phyloP scores from a whole-genome alignment of 352 stramenopile species.

The Phytophthora kernoviae region DNA sequence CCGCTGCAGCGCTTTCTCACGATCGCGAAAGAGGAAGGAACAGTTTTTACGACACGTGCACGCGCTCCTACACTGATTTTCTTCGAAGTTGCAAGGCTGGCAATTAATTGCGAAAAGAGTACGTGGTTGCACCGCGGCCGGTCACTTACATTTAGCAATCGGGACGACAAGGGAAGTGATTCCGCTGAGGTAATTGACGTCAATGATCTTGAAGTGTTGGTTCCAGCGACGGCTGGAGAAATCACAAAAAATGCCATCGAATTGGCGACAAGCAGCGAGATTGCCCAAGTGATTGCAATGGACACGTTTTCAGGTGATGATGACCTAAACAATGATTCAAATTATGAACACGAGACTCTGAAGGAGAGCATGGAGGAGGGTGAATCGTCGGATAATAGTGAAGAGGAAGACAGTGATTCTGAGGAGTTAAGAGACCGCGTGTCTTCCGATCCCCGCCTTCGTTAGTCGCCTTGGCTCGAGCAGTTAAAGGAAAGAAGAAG shows the following conservation, averaged over 20 bases:
- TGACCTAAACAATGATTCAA: slow-evolving; percentile 28
- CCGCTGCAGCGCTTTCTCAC: slow-evolving; percentile 65
- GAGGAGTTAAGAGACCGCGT: slow-evolving; percentile 62
- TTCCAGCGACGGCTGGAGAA: slow-evolving; percentile 15
- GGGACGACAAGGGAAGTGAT: slow-evolving; percentile 30
- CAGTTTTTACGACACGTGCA: slow-evolving; percentile 88
- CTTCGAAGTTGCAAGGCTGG: slow-evolving; percentile 79
- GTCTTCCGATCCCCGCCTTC: slow-evolving; percentile 51
- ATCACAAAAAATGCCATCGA: slow-evolving; percentile 68
- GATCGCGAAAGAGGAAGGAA: slow-evolving; percentile 72
- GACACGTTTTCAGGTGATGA: slow-evolving; percentile 54
- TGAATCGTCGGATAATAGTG: slow-evolving; percentile 22
- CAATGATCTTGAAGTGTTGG: slow-evolving; percentile 17
- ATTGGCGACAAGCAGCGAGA: slow-evolving; percentile 74
- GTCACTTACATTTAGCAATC: slow-evolving; percentile 44
- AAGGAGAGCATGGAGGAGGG: slow-evolving; percentile 23
- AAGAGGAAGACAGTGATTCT: slow-evolving; percentile 38
- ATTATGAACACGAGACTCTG: slow-evolving; percentile 27
- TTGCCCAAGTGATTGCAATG: slow-evolving; percentile 67
- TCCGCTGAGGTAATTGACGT: slow-evolving; percentile 23
- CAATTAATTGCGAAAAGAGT: slow-evolving; percentile 41
- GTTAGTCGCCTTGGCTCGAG: slow-evolving; percentile 29
- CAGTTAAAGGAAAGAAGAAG: slow-evolving; percentile 47
- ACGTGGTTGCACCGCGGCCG: slow-evolving; percentile 59
- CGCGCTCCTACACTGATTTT: slow-evolving; percentile 82